Conservation (phyloP, 1,284 basidiomycete species). For the Neotropicomus parvogracilis region DNA sequence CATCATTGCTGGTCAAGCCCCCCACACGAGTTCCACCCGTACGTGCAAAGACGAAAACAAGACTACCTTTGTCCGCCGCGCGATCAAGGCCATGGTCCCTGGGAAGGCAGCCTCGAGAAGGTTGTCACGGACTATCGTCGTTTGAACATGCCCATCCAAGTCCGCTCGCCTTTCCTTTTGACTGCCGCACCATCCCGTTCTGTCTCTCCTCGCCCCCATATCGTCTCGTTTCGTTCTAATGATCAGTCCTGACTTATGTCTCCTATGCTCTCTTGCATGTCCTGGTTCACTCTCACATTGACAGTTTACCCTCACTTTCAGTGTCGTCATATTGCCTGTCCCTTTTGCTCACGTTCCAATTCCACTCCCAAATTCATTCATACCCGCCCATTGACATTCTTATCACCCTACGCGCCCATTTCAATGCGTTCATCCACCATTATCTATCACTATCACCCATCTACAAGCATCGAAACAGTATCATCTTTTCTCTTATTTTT, state of each 20-base stretch:
- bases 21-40: constrained; percentile 24
- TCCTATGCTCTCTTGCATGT: constrained; percentile 15
- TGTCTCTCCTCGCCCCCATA: neutral
- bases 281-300: constrained; percentile 1
- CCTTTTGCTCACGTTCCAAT: constrained; percentile 1
- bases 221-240: constrained; percentile 16
- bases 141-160: constrained; percentile 13
- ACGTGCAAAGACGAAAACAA: constrained; percentile 45
- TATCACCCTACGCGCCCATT: constrained; percentile 15
- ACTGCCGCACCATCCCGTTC: neutral
- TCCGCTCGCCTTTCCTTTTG: neutral
- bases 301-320: constrained; percentile 11
- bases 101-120: constrained; percentile 48
- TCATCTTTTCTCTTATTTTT: neutral
- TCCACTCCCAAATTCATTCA: constrained; percentile 16
- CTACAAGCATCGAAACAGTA: constrained; percentile 17
- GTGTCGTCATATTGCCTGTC: constrained; percentile 25
- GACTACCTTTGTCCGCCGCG: constrained; percentile 55
- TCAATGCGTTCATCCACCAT: constrained; percentile 18
- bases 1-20: constrained; percentile 33
- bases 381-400: constrained; percentile 17
- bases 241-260: constrained; percentile 9
- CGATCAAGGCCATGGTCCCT: constrained; percentile 64
- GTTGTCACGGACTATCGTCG: constrained; percentile 37
- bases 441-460: constrained; percentile 36